Conservation (phyloP, 176 grass and related monocot species). For the Zoysia japonica region DNA sequence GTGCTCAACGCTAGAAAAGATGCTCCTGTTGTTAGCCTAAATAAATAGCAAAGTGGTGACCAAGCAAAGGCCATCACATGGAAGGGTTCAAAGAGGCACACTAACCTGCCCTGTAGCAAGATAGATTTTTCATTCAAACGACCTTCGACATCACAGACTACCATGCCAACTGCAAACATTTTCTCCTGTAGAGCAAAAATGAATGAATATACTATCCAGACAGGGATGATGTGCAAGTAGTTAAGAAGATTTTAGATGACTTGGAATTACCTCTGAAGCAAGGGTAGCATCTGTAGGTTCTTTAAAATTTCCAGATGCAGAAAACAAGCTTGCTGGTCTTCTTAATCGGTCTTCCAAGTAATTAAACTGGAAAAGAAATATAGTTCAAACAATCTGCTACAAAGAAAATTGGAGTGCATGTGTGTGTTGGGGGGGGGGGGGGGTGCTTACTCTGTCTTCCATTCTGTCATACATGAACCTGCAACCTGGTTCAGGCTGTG, state of each 20-base stretch:
- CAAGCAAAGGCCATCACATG: neutral
- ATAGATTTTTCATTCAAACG: constrained; percentile 96
- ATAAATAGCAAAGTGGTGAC: constrained; percentile 27
- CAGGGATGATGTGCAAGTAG: neutral
- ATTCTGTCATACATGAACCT: constrained; percentile 96
- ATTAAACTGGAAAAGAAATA: constrained; percentile 71
- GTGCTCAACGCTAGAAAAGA: constrained; percentile 61
- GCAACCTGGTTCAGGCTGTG: constrained; percentile 69
- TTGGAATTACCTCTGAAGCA: constrained; percentile 80
- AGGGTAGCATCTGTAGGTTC: constrained; percentile 72
- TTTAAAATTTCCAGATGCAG: constrained; percentile 50
- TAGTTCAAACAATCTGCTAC: constrained; percentile 16
- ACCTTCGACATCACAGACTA: constrained; percentile 93
- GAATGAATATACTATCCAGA: constrained; percentile 23
- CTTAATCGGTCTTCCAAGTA: constrained; percentile 60
- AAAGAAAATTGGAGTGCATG: neutral
- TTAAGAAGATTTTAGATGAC: constrained; percentile 11
- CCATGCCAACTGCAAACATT: constrained; percentile 83
- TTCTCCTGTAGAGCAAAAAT: constrained; percentile 66
- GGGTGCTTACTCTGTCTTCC: constrained; percentile 66
- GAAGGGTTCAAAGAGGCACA: constrained; percentile 27
- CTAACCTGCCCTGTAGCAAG: constrained; percentile 86
- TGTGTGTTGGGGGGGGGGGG: neutral
- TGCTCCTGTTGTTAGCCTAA: constrained; percentile 26
- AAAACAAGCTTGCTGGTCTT: constrained; percentile 53